Percentiles rank a stretch among this genome's conserved stretches.
phyloP scores from a whole-genome alignment of 306 rosid genomes.

The Cyclanthera cordifolia region DNA sequence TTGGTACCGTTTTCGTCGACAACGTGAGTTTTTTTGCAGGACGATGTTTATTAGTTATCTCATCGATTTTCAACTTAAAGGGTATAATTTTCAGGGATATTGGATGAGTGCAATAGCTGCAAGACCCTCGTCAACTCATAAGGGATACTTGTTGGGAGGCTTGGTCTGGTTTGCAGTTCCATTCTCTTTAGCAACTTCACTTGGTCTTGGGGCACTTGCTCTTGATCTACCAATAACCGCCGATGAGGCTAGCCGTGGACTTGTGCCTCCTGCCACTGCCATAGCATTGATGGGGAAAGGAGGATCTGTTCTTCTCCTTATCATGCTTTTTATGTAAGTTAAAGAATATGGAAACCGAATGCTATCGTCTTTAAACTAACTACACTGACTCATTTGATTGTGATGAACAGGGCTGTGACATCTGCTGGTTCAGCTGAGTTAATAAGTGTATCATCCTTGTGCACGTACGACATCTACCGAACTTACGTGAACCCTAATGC shows the following conservation, averaged over 20 bases:
- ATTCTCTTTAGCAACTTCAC: constrained; percentile 81
- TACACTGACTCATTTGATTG: neutral
- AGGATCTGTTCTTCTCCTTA: constrained; percentile 79
- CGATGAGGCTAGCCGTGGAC: constrained; percentile 73
- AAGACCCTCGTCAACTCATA: constrained; percentile 88
- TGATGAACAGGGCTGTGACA: constrained; percentile 72
- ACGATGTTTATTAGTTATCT: neutral
- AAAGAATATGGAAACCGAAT: neutral
- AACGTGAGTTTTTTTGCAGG: constrained; percentile 39
- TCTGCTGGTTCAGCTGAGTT: constrained; percentile 95
- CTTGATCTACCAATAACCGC: constrained; percentile 69
- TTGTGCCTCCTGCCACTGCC: constrained; percentile 92
- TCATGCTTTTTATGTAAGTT: constrained; percentile 92
- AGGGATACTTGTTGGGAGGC: constrained; percentile 91
- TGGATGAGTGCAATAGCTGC: constrained; percentile 98
- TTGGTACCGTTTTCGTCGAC: constrained; percentile 90
- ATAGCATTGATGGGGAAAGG: constrained; percentile 92
- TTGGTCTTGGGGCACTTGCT: constrained; percentile 88
- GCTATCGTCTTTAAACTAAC: neutral
- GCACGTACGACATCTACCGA: constrained; percentile 82
- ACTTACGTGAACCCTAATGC: constrained; percentile 77
- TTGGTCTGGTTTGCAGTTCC: constrained; percentile 98
- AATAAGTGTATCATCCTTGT: constrained; percentile 65
- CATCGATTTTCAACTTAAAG: neutral
- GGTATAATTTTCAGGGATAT: constrained; percentile 49